Evolutionary conservation across 129 eudicot genomes (phyloP), one percentile per base, ranked within the genome.

Genomic region (Lactuca saligna): DNA sequence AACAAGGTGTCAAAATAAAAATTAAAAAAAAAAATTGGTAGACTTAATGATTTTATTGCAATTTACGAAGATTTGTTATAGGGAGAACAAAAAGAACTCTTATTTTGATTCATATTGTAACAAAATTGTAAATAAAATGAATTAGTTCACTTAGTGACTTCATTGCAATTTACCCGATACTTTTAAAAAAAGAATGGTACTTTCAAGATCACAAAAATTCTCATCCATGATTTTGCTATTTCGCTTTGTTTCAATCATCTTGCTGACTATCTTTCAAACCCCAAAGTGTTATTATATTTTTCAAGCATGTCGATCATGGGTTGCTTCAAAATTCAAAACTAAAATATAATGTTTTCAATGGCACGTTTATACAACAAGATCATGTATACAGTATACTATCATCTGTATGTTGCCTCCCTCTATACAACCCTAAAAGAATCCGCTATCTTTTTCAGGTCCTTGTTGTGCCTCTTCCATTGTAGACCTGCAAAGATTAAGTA

Each of bases 381-480:
- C 17, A 55, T 42, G 46, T 61, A 56, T 41, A 53, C 0, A 46
- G 4, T 5, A 34, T 4, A 4, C 38, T 9, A 50, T 76, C 50
- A 69, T 42, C 33, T 25, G n/a, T 57, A 7, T 17, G 13, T 20
- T 20, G 42, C 67, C 34, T 77, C 61, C 67, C 34, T 77, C 61
- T 79, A 88, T 51, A 87, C 78, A 39, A 91, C 87, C 81, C 95
- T 83, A 82, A 90, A 91, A 57, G 97, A 91, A 34, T 91, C 95
- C 0, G 97, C 83, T 67, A 91, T 91, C 70, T 49, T 85, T 78
- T 83, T 91, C 75, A 91, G 65, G 59, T 91, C 97, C 73, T 78
- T 81, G 74, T 91, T 87, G 69, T 91, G 80, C 63, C 88, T 91
- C 85, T 91, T 91, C 97, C 97, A 91, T 61, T 91, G 97, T 37